Conservation (phyloP, 768 basidiomycete species). For the Mycena olivaceomarginata region DNA sequence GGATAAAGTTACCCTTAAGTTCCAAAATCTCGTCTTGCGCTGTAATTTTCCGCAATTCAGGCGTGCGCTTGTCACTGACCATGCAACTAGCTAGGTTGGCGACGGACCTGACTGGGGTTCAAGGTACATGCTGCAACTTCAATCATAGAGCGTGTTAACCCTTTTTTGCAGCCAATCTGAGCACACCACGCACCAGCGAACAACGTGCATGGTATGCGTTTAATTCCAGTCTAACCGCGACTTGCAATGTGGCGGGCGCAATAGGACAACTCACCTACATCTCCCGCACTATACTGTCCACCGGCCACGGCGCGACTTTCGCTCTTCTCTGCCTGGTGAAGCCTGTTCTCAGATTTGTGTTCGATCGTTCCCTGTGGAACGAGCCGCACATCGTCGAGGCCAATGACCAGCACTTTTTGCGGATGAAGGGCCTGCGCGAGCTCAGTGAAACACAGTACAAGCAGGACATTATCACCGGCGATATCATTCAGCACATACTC, state of each 20-base stretch:
- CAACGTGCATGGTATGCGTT: slow-evolving; percentile 28
- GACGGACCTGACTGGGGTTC: slow-evolving; percentile 38
- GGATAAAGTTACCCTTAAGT: slow-evolving; percentile 7
- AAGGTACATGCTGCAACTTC: slow-evolving; percentile 1
- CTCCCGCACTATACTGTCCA: slow-evolving; percentile 25
- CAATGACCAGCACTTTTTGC: slow-evolving; percentile 33
- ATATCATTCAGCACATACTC: slow-evolving; percentile 36
- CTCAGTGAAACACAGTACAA: slow-evolving; percentile 36
- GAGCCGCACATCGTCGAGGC: slow-evolving; percentile 35
- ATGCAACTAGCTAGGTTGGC: slow-evolving; percentile 29
- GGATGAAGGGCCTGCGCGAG: slow-evolving; percentile 35
- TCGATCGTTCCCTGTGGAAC: slow-evolving; percentile 3
- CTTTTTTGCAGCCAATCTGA: slow-evolving; percentile 22
- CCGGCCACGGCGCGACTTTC: slow-evolving; percentile 34
- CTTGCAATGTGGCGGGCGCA: not conserved
- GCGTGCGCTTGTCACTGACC: not conserved
- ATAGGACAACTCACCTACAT: slow-evolving; percentile 34
- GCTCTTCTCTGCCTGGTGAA: slow-evolving; percentile 28
- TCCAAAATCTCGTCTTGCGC: slow-evolving; percentile 25
- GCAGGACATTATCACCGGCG: slow-evolving; percentile 43
- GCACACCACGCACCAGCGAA: slow-evolving; percentile 7
- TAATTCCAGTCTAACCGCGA: not conserved
- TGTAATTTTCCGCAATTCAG: slow-evolving; percentile 3
- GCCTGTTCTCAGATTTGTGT: slow-evolving; percentile 10
- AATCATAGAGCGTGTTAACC: not conserved